Evolutionary conservation across 1,284 basidiomycete genomes (phyloP).

Genomic region (Xerocomus minutiporus): DNA sequence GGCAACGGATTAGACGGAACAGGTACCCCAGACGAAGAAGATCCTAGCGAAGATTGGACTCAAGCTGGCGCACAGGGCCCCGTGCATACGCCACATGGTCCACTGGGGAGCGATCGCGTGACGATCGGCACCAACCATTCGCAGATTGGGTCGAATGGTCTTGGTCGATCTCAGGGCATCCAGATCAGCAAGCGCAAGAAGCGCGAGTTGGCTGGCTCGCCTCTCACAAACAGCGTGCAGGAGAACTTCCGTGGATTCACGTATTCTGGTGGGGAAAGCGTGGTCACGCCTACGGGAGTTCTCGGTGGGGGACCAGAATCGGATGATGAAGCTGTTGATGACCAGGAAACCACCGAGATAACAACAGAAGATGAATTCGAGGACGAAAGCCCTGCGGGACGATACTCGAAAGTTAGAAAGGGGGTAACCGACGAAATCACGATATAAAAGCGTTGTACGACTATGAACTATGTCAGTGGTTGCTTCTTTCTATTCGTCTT

Average conservation of each 20-base stretch:
- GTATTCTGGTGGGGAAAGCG: slow-evolving; percentile 79
- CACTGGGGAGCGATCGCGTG: slow-evolving; percentile 58
- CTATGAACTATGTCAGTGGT: slow-evolving; percentile 8
- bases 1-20: slow-evolving; percentile 57
- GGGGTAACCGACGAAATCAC: slow-evolving; percentile 40
- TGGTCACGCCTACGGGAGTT: slow-evolving; percentile 39
- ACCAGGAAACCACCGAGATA: slow-evolving; percentile 44
- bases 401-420: slow-evolving; percentile 57
- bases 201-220: slow-evolving; percentile 50
- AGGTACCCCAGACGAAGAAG: slow-evolving; percentile 58
- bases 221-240: slow-evolving; percentile 85
- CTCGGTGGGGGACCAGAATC: slow-evolving; percentile 39
- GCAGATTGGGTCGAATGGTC: slow-evolving; percentile 15
- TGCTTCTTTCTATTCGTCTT: slow-evolving; percentile 7
- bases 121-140: slow-evolving; percentile 10
- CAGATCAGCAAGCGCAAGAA: slow-evolving; percentile 52
- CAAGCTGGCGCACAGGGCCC: slow-evolving; percentile 36
- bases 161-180: slow-evolving; percentile 42
- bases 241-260: slow-evolving; percentile 94
- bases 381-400: slow-evolving; percentile 54
- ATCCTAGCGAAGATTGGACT: slow-evolving; percentile 69
- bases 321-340: slow-evolving; percentile 42
- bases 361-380: slow-evolving; percentile 67
- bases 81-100: slow-evolving; percentile 67
- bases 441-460: slow-evolving; percentile 16